Percentiles rank a stretch among this genome's conserved stretches.
These are phyloP conservation scores for Penicillium sclerotiorum DNA, from an alignment of 2,329 filamentous ascomycete species.

Conservation along the genomic window DNA sequence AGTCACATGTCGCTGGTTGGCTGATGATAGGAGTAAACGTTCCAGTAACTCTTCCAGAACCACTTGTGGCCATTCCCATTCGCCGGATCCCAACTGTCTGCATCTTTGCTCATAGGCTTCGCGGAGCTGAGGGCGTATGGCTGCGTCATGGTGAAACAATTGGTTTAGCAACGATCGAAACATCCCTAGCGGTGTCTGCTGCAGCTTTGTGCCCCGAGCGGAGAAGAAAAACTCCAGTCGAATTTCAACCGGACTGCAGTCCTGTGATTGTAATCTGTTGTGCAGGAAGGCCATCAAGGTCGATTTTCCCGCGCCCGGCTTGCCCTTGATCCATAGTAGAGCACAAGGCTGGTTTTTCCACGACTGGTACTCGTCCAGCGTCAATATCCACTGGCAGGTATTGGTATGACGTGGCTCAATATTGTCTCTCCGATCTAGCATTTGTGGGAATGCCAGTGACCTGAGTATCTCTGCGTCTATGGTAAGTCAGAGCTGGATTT, in stretches of 20 bases:
- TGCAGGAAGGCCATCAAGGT: slow-evolving; percentile 23
- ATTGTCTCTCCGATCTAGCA: slow-evolving; percentile 11
- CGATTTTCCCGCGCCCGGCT: slow-evolving; percentile 27
- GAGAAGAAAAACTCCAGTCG: too few relatives aligned
- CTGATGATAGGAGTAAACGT: neutral
- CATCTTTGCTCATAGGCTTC: too few relatives aligned
- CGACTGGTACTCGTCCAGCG: slow-evolving; percentile 11
- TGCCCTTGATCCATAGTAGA: slow-evolving; percentile 26
- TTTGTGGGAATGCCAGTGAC: slow-evolving; percentile 15
- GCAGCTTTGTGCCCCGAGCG: too few relatives aligned
- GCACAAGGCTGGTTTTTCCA: slow-evolving; percentile 2
- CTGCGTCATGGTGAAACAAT: too few relatives aligned
- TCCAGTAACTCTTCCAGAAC: slow-evolving; percentile 4
- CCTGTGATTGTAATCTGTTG: too few relatives aligned
- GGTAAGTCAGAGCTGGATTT: neutral
- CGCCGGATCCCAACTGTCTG: neutral
- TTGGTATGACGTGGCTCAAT: slow-evolving; percentile 6
- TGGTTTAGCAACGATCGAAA: too few relatives aligned
- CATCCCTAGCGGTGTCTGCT: too few relatives aligned
- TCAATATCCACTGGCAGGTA: slow-evolving; percentile 19
- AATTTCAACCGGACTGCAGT: too few relatives aligned
- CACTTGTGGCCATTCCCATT: slow-evolving; percentile 6
- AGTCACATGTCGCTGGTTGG: neutral
- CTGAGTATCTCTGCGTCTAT: neutral
- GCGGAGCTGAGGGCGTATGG: too few relatives aligned